These are phyloP conservation scores for Zymoseptoria passerinii DNA, from an alignment of 2,329 filamentous ascomycete genomes.

Conservation along the genomic window DNA sequence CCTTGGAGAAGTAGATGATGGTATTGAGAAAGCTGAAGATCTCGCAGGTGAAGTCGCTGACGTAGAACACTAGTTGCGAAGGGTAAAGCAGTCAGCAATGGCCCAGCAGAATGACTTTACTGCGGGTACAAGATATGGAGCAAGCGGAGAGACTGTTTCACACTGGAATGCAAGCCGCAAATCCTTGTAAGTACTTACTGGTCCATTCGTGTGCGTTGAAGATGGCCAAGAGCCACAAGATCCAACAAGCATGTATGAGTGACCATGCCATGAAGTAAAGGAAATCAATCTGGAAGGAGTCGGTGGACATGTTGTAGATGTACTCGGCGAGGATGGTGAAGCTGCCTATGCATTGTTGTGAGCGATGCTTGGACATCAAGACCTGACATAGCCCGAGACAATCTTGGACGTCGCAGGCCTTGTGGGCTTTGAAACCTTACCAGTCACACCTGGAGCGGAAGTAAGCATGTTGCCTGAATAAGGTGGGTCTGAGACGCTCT, in stretches of 20 bases:
- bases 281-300: constrained; percentile 32
- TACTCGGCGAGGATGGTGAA: constrained; percentile 61
- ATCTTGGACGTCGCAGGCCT: background rate
- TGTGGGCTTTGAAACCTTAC: background rate
- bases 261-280: background rate
- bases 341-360: background rate
- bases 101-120: background rate
- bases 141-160: too few species aligned
- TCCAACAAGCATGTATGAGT: constrained; percentile 57
- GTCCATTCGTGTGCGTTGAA: constrained; percentile 64
- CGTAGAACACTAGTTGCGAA: constrained; percentile 46
- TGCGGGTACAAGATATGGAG: too few species aligned
- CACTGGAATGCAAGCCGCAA: too few species aligned
- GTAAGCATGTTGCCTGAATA: background rate
- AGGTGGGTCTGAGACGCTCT: background rate
- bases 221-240: constrained; percentile 55
- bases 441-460: background rate
- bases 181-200: constrained; percentile 22
- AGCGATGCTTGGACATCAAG: too few species aligned
- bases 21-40: constrained; percentile 60
- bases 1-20: constrained; percentile 58
- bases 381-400: too few species aligned
- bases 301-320: constrained; percentile 51
- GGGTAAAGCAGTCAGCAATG: background rate
- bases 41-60: constrained; percentile 58